These are phyloP conservation scores for Vishniacozyma victoriae DNA, from an alignment of 768 basidiomycete species.

Conservation along the genomic window DNA sequence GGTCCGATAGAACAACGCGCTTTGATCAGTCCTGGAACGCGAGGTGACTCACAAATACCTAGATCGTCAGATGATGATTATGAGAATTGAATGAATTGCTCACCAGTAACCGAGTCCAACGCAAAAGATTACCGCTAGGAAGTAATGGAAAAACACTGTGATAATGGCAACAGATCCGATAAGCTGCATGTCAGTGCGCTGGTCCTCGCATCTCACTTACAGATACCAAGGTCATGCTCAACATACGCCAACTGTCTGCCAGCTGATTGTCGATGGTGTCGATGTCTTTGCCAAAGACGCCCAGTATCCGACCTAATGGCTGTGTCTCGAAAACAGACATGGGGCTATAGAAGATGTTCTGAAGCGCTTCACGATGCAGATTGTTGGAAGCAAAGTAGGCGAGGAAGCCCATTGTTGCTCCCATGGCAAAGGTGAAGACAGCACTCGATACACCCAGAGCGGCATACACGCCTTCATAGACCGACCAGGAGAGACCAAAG, in stretches of 20 bases:
- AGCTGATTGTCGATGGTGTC: constrained; percentile 43
- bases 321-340: constrained; percentile 34
- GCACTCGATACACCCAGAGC: constrained; percentile 59
- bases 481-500: constrained; percentile 54
- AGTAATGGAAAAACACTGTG: constrained; percentile 39
- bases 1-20: constrained; percentile 72
- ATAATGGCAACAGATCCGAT: constrained; percentile 36
- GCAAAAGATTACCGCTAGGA: constrained; percentile 37
- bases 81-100: constrained; percentile 2
- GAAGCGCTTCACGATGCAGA: constrained; percentile 57
- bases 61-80: neutral
- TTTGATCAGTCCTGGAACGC: constrained; percentile 37
- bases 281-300: constrained; percentile 44
- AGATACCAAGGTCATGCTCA: constrained; percentile 59
- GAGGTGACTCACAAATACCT: constrained; percentile 20
- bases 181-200: constrained; percentile 6
- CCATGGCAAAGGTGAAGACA: constrained; percentile 58
- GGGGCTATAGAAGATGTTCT: constrained; percentile 62
- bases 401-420: constrained; percentile 56
- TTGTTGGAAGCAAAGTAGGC: constrained; percentile 60
- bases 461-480: constrained; percentile 64
- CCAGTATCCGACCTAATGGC: constrained; percentile 36
- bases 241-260: constrained; percentile 38
- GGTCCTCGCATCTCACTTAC: constrained; percentile 35
- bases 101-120: constrained; percentile 34